Conservation (phyloP, 768 basidiomycete species). For the Pulveroboletus sp. region DNA sequence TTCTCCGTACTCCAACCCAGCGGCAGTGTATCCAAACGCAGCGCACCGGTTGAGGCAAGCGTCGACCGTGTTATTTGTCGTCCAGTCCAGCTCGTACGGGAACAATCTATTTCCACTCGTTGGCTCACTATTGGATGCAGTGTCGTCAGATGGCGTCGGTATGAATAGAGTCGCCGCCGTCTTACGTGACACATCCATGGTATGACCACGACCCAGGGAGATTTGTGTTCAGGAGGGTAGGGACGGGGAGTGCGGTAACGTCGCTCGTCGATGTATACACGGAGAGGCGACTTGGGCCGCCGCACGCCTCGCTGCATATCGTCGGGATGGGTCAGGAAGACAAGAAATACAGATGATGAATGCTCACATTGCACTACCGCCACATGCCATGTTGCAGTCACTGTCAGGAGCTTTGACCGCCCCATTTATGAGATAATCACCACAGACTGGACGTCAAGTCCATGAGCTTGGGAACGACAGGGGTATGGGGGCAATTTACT, state of each 20-base stretch:
- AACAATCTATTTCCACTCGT: slow-evolving; percentile 42
- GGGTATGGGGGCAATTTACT: slow-evolving; percentile 16
- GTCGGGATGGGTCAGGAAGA: not conserved
- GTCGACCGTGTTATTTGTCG: slow-evolving; percentile 57
- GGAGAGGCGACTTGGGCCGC: slow-evolving; percentile 67
- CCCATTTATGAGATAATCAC: slow-evolving; percentile 57
- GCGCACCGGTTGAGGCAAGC: slow-evolving; percentile 67
- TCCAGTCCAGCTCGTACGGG: slow-evolving; percentile 55
- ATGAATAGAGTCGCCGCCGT: not conserved
- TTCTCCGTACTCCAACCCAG: slow-evolving; percentile 63
- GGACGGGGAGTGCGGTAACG: slow-evolving; percentile 55
- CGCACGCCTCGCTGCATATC: slow-evolving; percentile 55
- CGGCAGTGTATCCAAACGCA: slow-evolving; percentile 65
- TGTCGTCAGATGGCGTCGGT: not conserved
- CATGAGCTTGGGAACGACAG: slow-evolving; percentile 1
- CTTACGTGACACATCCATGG: slow-evolving; percentile 63
- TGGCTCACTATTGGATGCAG: slow-evolving; percentile 40
- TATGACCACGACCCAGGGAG: slow-evolving; percentile 65
- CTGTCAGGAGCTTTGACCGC: slow-evolving; percentile 45
- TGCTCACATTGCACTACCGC: slow-evolving; percentile 59
- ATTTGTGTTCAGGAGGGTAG: slow-evolving; percentile 46
- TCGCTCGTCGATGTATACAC: slow-evolving; percentile 54
- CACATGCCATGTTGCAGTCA: slow-evolving; percentile 71
- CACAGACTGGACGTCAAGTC: slow-evolving; percentile 50
- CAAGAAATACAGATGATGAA: not conserved